phyloP scores from a whole-genome alignment of 1,139 yeast species.

The Pneumocystis carinii region DNA sequence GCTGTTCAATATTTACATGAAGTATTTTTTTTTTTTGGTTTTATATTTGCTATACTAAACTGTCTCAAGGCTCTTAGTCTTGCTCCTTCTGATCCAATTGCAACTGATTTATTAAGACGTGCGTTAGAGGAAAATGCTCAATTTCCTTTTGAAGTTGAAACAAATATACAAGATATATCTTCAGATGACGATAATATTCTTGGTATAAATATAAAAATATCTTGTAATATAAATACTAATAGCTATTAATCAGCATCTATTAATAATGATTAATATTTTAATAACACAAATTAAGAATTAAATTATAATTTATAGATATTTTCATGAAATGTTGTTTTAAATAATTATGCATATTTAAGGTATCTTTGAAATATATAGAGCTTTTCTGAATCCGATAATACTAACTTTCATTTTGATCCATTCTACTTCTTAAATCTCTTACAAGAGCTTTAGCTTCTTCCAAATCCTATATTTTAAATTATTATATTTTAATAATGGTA shows the following conservation, averaged over 20 bases:
- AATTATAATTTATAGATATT: background rate
- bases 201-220: background rate
- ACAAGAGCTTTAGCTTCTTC: slow-evolving; percentile 82
- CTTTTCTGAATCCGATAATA: background rate
- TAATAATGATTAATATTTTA: background rate
- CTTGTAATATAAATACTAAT: background rate
- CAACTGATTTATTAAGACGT: slow-evolving; percentile 61
- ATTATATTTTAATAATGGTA: background rate
- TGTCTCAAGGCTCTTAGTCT: slow-evolving; percentile 41
- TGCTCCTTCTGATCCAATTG: slow-evolving; percentile 68
- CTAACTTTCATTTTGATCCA: slow-evolving; percentile 3
- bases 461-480: slow-evolving; percentile 38
- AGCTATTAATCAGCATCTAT: background rate
- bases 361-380: background rate
- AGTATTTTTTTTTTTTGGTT: slow-evolving; percentile 23
- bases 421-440: slow-evolving; percentile 32
- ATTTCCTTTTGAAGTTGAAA: background rate
- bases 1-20: slow-evolving; percentile 70
- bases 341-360: background rate
- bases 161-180: background rate
- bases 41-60: background rate
- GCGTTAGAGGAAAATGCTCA: slow-evolving; percentile 53
- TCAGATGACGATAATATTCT: background rate
- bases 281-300: background rate
- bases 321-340: background rate